These are phyloP conservation scores for Pyrrhoderma lamaoense DNA, from an alignment of 1,284 basidiomycete species.

Conservation along the genomic window DNA sequence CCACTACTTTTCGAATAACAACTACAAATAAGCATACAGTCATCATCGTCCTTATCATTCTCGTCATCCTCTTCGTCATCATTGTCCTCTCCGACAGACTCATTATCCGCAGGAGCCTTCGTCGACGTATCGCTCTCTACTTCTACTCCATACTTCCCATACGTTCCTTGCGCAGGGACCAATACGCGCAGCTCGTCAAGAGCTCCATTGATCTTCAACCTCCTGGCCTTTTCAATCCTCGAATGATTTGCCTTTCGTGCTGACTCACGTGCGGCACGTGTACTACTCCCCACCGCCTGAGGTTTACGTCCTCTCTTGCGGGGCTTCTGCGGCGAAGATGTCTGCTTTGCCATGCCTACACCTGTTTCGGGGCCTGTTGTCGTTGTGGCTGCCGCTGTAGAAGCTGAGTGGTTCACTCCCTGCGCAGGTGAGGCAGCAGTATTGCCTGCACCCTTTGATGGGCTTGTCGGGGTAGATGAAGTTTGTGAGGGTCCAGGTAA, in stretches of 20 bases:
- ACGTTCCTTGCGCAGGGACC: constrained; percentile 46
- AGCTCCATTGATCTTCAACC: constrained; percentile 80
- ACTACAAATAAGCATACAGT: neutral
- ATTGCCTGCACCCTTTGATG: no score
- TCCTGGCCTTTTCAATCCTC: constrained; percentile 74
- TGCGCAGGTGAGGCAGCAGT: no score
- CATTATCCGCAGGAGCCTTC: constrained; percentile 18
- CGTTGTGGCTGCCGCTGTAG: no score
- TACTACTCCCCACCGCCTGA: constrained; percentile 38
- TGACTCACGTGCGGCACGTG: constrained; percentile 64
- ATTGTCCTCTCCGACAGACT: constrained; percentile 24
- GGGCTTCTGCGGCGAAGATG: constrained; percentile 19
- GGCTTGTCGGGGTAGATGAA: no score
- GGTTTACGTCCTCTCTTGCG: constrained; percentile 58
- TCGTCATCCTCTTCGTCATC: constrained; percentile 18
- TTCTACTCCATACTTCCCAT: no score
- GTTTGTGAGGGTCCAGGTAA: no score
- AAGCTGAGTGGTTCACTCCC: no score
- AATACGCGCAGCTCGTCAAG: constrained; percentile 57
- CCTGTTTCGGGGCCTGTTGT: neutral
- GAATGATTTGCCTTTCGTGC: constrained; percentile 78
- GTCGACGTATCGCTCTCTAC: no score
- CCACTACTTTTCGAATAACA: neutral
- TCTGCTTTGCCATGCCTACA: neutral
- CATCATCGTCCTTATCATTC: neutral